Conservation (phyloP, 805 yeast species). For the Naumovozyma castellii region DNA sequence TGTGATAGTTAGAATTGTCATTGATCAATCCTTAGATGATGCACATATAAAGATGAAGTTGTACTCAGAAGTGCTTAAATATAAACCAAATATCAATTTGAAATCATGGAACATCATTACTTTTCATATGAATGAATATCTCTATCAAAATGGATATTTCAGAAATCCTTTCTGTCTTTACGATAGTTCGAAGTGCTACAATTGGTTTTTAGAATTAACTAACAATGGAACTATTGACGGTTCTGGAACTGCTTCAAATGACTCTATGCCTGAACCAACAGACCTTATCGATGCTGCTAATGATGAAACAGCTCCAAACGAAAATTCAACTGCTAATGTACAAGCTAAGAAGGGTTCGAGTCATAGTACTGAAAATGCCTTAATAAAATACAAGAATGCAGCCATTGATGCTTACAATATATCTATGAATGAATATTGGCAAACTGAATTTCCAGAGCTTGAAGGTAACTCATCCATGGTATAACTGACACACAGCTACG, state of each 20-base stretch:
- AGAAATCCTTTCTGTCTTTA: background rate
- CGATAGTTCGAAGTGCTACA: background rate
- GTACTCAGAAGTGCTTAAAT: too few species aligned
- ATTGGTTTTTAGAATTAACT: background rate
- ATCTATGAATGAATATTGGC: background rate
- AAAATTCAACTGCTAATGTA: too few species aligned
- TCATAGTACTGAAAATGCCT: background rate
- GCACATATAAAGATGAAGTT: too few species aligned
- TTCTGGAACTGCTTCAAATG: too few species aligned
- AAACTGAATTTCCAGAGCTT: background rate
- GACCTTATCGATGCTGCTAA: too few species aligned
- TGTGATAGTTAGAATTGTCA: too few species aligned
- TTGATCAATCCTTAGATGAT: too few species aligned
- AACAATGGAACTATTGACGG: too few species aligned
- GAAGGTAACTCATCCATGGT: background rate
- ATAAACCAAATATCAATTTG: too few species aligned
- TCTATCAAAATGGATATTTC: background rate
- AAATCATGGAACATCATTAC: too few species aligned
- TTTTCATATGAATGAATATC: background rate
- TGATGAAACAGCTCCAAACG: background rate
- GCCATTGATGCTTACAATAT: background rate
- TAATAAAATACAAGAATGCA: background rate
- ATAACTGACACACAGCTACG: too few species aligned
- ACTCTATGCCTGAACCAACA: too few species aligned
- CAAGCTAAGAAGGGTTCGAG: background rate